Base-by-base conservation (phyloP, 2,329 filamentous ascomycete species). In the Macrophomina phaseolina region DNA sequence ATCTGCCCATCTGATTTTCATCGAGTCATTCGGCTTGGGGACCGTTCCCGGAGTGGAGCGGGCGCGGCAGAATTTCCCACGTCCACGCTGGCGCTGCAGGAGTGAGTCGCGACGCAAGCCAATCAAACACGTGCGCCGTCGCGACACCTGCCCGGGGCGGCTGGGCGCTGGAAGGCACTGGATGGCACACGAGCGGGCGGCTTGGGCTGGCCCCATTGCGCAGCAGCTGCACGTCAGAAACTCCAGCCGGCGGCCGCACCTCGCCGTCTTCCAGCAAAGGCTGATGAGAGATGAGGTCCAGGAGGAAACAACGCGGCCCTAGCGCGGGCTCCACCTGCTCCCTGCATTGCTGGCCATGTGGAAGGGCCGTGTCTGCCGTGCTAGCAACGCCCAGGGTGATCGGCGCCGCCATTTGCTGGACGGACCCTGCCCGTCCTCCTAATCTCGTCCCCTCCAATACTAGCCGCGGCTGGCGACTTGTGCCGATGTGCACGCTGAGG, bases 11-110 rank as follows among this genome's bases (percentile, higher is more conserved):
- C 42, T 65, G 63, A 65, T 56, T 53, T 56, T 51, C 63, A 56
- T 53, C 45, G 60, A 49, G 42, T 49, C 58, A 49, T 23, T 23
- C 23, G 46, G 30, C n/a, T 38, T 55, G 32, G 30, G 30, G 49
- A 32, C 49, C 49, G 49, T 53, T 53, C 49, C 49, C 52, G 52
- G 52, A 55, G 52, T 55, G 52, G 52, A 55, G 52, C 51, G 7
- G 12, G 51, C 51, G 56, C 56, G 56, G 56, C 58, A 62, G 58
- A 62, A 62, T 62, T 62, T 62, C 58, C 58, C 58, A 49, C 42
- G 42, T 38, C 36, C 42, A 14, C 38, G 51, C 38, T 12, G 51
- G 12, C 8, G 51, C 30, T 32, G 51, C 32, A 9, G 16, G 51
- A 7, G 32, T 32, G 5, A 36, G 23, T 4, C 42, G 38, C 53